Evolutionary conservation across 306 rosid genomes (phyloP).

Genomic region (Sesbania bispinosa): DNA sequence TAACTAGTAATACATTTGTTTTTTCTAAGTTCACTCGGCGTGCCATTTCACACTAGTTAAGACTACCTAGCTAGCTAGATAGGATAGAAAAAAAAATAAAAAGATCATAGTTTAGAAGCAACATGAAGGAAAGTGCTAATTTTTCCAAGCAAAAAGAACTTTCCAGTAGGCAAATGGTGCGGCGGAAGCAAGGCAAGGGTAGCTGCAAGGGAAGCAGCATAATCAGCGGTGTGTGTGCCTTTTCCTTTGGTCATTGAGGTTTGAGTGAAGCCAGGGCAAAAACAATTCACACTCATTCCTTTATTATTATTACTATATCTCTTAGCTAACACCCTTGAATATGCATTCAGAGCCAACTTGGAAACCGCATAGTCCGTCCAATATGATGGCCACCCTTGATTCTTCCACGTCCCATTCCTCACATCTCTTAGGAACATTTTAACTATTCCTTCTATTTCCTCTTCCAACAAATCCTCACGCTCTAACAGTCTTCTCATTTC

Average conservation of each 20-base stretch:
- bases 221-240: constrained; percentile 64
- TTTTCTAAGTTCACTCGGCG: too few species aligned
- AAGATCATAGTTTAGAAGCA: constrained; percentile 26
- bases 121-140: not conserved
- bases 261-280: constrained; percentile 89
- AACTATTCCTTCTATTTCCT: constrained; percentile 44
- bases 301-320: too few species aligned
- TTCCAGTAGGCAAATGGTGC: constrained; percentile 48
- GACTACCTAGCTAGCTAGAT: too few species aligned
- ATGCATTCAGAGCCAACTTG: constrained; percentile 74
- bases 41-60: too few species aligned
- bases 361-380: constrained; percentile 97
- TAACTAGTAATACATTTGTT: too few species aligned
- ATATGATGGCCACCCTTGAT: constrained; percentile 71
- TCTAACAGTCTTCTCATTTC: constrained; percentile 33
- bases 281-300: constrained; percentile 58
- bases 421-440: constrained; percentile 47
- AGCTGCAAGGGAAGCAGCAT: constrained; percentile 49
- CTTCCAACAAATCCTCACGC: constrained; percentile 44
- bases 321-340: constrained; percentile 60
- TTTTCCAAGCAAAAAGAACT: constrained; percentile 41
- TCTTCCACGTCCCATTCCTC: constrained; percentile 61
- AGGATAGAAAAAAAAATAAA: too few species aligned
- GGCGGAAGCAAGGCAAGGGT: constrained; percentile 67
- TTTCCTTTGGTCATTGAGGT: constrained; percentile 77